Percentiles rank a stretch among this genome's conserved stretches.
Conservation (phyloP, 192 early-diverging fungal species). For the Umbelopsis vinacea region DNA sequence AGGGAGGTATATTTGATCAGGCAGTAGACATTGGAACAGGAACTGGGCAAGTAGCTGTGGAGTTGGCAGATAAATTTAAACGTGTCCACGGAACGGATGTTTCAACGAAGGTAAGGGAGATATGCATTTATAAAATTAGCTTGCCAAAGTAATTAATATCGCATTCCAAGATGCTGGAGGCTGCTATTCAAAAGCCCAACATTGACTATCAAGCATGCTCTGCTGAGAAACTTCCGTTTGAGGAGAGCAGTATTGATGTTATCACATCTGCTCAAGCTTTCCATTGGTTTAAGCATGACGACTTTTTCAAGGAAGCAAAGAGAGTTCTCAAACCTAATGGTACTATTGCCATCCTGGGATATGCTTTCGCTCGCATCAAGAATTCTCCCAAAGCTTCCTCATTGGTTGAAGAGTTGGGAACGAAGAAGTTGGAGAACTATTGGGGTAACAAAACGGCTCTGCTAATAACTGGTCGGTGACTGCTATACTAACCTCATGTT, state of each 20-base stretch:
- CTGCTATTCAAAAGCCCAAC: conserved; percentile 44
- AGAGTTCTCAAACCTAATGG: conserved; percentile 66
- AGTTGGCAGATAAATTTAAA: conserved; percentile 50
- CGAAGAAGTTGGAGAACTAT: conserved; percentile 41
- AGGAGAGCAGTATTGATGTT: conserved; percentile 44
- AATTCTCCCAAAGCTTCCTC: conserved; percentile 38
- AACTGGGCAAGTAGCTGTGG: conserved; percentile 58
- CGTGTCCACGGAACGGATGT: conserved; percentile 53
- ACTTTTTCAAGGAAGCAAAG: conserved; percentile 59
- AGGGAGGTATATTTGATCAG: conserved; percentile 41
- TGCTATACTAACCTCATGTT: neutral
- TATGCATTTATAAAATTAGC: neutral
- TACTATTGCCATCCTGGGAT: conserved; percentile 59
- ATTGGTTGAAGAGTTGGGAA: conserved; percentile 33
- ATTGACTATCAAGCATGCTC: conserved; percentile 45
- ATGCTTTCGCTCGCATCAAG: conserved; percentile 47
- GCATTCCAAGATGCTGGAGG: conserved; percentile 41
- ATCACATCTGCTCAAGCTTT: conserved; percentile 52
- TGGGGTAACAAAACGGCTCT: conserved; percentile 38
- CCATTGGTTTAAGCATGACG: conserved; percentile 62
- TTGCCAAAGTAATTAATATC: neutral
- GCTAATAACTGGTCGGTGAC: neutral
- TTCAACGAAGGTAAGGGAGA: conserved; percentile 15
- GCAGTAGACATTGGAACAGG: conserved; percentile 62
- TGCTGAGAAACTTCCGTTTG: conserved; percentile 46